Base-by-base conservation (phyloP, 257 asterid genomes). In the Oldenlandia corymbosa region DNA sequence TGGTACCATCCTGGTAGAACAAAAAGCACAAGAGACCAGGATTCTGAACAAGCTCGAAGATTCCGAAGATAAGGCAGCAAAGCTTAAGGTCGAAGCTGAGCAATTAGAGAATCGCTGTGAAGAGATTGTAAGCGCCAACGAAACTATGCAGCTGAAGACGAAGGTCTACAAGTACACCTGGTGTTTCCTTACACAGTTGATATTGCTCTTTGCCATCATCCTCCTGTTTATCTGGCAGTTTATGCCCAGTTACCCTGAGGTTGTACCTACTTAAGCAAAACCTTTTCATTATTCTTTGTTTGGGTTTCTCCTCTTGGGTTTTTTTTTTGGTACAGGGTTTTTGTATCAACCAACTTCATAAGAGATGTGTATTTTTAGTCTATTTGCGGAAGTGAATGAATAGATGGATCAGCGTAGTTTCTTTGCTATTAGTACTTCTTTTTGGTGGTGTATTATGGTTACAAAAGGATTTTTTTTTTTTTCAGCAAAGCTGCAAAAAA, bases 201-300 rank as follows among this genome's bases (percentile, higher is more conserved):
- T 76, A 34, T 54, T 81, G 80, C 66, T 88, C 67, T 60, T 69
- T 18, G 28, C 68, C 71, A 32, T 80, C 49, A 54, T 76, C 50
- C 59, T 68, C 43, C 46, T 80, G 69, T 41, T 85, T 37, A 39
- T 79, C 17, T 58, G 59, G 69, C 80, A 71, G 72, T 76, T 65
- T 23, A 71, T 83, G 8, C 82, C 77, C 27, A 64, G 53, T 70
- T 56, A 71, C 59, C 71, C 56, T 9, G 83, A 67, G 76, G 68
- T 81, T 76, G 88, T 82, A 63, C 98, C 98, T 11, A 91, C 98
- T 24, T 91, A 67, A 83, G 48, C 49, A 4, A 34, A 30, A 39
- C 27, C 20, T 2, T 5, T 31, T 37, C 61, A 72, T 58, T 65
- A 12, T 31, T 37, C 61, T 74, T 60, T 65, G 47, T 48, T 23